Percentiles rank a stretch among this genome's conserved stretches.
Evolutionary conservation across 306 rosid genomes (phyloP).

Genomic region (Gynostemma pentaphyllum): DNA sequence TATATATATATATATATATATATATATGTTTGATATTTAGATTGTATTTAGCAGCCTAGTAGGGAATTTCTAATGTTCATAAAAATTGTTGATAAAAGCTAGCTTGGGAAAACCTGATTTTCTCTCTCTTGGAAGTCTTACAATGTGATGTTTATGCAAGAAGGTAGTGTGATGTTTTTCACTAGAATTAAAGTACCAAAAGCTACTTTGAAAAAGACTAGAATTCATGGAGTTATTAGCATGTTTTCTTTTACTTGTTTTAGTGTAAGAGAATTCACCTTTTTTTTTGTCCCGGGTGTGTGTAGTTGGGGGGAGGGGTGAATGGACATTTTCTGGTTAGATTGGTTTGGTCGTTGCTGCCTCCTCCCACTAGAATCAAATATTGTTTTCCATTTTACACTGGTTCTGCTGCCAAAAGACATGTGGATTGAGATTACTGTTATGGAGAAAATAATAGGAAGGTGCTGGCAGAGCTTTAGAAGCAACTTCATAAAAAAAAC

Average conservation of each 20-base stretch:
- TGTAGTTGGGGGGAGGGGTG: neutral
- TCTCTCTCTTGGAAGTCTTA: too few relatives aligned
- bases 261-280: too few relatives aligned
- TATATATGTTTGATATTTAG: neutral
- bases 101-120: neutral
- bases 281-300: neutral
- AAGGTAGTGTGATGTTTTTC: neutral
- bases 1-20: too few relatives aligned
- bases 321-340: too few relatives aligned
- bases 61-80: neutral
- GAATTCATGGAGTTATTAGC: neutral
- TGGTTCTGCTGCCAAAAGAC: neutral
- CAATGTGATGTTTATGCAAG: neutral
- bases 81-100: neutral
- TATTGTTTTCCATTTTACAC: neutral
- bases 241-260: neutral
- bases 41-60: neutral
- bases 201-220: neutral
- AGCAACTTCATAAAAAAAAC: neutral
- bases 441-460: neutral
- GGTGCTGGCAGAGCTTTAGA: neutral
- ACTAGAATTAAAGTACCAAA: neutral
- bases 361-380: neutral
- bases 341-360: neutral
- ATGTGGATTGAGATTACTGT: neutral